Percentiles rank a stretch among this genome's conserved stretches.
Conservation (phyloP, 768 basidiomycete genomes). For the Dioszegia crocea region DNA sequence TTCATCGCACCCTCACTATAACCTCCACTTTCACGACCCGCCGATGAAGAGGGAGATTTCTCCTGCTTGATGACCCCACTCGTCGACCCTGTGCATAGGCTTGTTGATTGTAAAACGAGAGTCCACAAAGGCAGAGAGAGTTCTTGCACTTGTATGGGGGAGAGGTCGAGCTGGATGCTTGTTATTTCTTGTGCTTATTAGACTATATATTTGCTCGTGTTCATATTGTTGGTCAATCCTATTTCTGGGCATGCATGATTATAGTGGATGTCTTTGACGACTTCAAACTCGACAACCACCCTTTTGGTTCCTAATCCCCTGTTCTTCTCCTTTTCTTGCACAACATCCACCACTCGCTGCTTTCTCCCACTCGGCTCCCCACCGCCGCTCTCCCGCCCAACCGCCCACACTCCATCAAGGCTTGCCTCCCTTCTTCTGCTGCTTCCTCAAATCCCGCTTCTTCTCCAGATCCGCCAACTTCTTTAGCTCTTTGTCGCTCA, state of each 20-base stretch:
- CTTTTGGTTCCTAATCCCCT: not conserved
- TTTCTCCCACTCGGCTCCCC: too few species aligned
- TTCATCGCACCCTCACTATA: not conserved
- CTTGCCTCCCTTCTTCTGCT: conserved; percentile 40
- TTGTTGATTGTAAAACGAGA: too few species aligned
- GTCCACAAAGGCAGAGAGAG: too few species aligned
- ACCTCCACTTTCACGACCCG: not conserved
- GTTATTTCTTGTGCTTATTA: too few species aligned
- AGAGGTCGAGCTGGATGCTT: too few species aligned
- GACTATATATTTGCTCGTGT: not conserved
- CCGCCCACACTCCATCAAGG: not conserved
- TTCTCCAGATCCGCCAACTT: conserved; percentile 44
- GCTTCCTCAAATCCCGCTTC: conserved; percentile 46
- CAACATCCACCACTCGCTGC: too few species aligned
- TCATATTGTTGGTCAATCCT: not conserved
- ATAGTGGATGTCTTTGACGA: not conserved
- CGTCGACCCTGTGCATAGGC: too few species aligned
- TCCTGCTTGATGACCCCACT: too few species aligned
- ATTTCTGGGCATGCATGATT: conserved; percentile 3
- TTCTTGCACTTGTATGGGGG: too few species aligned
- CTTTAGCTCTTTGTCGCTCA: conserved; percentile 46
- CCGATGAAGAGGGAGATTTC: not conserved
- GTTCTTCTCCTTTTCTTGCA: not conserved
- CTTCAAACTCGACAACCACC: not conserved
- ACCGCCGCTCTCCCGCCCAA: too few species aligned